Base-by-base conservation (phyloP, 495 filamentous ascomycete genomes). In the Aspergillus sparsus region DNA sequence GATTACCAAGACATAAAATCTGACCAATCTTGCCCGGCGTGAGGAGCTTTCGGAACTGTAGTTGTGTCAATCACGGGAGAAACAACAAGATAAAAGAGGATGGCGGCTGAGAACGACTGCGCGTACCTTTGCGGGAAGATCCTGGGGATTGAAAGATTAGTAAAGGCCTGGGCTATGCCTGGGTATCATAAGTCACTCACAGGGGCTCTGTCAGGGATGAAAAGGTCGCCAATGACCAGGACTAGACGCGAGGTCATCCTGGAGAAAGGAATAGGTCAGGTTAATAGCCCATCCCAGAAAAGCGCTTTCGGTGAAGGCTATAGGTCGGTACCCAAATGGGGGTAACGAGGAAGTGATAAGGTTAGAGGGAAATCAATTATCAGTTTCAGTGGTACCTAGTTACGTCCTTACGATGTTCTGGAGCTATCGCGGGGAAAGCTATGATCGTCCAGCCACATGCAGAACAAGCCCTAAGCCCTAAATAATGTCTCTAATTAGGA, bases 21-120 rank as follows among this genome's bases (percentile, higher is more conserved):
- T 99, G 94, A 61, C 89, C 90, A 69, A 99, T 99, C 79, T 98
- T 98, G 67, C 95, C 95, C 9, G 95, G 94, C 11, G 92, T 89
- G 65, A 99, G 87, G 73, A 99, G 94, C 72, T 97, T 98, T 70
- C 91, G 92, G 85, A 99, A 99, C 93, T 98, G 74, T 36, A 49
- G 51, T 13, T 46, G 53, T 49, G 65, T 67, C 55, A 67, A 55
- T 57, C 37, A 39, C 53, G 37, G 50, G 45, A 44, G 54, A 15
- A 37, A 56, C 53, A 32, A 33, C 18, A 36, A 51, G 32, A 42
- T n/a, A 46, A 41, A 5, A 15, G 21, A 21, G 12, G n/a, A 12
- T 15, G 47, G 13, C 10, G 21, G 27, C 13, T 31, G 51, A 44
- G 21, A 7, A 36, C 12, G 15, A 41, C 33, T n/a, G 47, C 50